These are phyloP conservation scores for Phytomonas sp. DNA, from an alignment of 208 protist genomes.

Conservation along the genomic window DNA sequence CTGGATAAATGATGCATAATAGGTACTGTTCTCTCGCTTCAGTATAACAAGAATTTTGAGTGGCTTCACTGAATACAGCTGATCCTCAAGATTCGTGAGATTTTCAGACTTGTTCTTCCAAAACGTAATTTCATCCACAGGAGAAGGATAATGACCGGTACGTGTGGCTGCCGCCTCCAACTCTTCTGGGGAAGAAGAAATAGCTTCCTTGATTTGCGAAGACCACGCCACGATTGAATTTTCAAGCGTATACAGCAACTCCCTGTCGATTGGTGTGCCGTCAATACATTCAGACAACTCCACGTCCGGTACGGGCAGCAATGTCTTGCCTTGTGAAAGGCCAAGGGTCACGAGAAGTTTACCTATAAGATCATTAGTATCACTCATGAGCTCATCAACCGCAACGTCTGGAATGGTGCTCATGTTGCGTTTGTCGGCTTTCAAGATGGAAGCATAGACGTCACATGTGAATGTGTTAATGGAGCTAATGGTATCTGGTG, in stretches of 20 bases:
- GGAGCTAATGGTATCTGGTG: slow-evolving; percentile 47
- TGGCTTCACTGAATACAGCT: slow-evolving; percentile 89
- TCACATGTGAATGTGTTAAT: slow-evolving; percentile 77
- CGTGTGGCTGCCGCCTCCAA: slow-evolving; percentile 51
- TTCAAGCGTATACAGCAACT: slow-evolving; percentile 89
- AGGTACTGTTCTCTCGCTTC: slow-evolving; percentile 85
- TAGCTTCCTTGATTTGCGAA: slow-evolving; percentile 85
- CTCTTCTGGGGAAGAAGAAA: slow-evolving; percentile 81
- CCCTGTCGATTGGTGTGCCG: slow-evolving; percentile 75
- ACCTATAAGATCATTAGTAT: slow-evolving; percentile 80
- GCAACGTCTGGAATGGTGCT: slow-evolving; percentile 89
- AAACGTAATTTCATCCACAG: slow-evolving; percentile 92
- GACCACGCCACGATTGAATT: slow-evolving; percentile 91
- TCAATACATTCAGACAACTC: slow-evolving; percentile 72
- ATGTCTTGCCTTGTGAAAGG: slow-evolving; percentile 88
- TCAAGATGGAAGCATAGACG: slow-evolving; percentile 86
- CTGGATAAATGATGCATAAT: slow-evolving; percentile 82
- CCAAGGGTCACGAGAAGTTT: slow-evolving; percentile 89
- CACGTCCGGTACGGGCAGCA: slow-evolving; percentile 89
- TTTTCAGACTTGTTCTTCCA: slow-evolving; percentile 93
- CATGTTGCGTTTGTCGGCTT: slow-evolving; percentile 76
- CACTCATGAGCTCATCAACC: slow-evolving; percentile 87
- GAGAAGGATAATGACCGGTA: slow-evolving; percentile 76
- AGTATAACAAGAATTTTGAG: slow-evolving; percentile 90
- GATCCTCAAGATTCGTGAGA: slow-evolving; percentile 87